These are phyloP conservation scores for Aureobasidium sp. DNA, from an alignment of 2,329 filamentous ascomycete species.

Conservation along the genomic window DNA sequence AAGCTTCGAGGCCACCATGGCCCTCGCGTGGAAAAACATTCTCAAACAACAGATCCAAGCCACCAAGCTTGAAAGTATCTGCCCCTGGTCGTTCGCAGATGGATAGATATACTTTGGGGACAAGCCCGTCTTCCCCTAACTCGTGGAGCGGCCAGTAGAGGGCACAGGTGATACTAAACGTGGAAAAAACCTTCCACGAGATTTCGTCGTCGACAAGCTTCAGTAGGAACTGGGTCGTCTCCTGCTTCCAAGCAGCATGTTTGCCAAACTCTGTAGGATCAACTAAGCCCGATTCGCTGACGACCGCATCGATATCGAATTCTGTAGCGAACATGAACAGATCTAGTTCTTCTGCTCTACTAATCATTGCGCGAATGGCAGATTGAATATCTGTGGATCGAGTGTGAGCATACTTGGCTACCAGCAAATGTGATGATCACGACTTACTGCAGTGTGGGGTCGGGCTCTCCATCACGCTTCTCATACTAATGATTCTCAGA, in stretches of 20 bases:
- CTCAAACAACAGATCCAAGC: too few species aligned
- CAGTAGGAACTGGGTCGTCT: background rate
- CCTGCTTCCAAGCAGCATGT: background rate
- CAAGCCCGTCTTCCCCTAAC: background rate
- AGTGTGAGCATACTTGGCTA: background rate
- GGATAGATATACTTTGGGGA: background rate
- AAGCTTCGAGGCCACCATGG: too few species aligned
- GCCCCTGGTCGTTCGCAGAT: background rate
- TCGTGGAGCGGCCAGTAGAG: background rate
- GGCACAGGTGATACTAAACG: background rate
- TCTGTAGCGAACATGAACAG: background rate
- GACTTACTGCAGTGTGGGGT: background rate
- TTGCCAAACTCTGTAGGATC: background rate
- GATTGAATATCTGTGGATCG: background rate
- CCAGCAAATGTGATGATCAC: background rate
- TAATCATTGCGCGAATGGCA: background rate
- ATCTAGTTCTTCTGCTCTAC: background rate
- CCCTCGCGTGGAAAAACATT: too few species aligned
- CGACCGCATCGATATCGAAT: background rate
- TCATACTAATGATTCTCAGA: background rate
- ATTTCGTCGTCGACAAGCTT: background rate
- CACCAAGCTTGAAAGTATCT: background rate
- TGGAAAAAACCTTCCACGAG: background rate
- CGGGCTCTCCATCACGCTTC: rapidly evolving
- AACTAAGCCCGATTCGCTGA: background rate